phyloP scores from a whole-genome alignment of 2,329 filamentous ascomycete genomes.

The Helotiales sp. region DNA sequence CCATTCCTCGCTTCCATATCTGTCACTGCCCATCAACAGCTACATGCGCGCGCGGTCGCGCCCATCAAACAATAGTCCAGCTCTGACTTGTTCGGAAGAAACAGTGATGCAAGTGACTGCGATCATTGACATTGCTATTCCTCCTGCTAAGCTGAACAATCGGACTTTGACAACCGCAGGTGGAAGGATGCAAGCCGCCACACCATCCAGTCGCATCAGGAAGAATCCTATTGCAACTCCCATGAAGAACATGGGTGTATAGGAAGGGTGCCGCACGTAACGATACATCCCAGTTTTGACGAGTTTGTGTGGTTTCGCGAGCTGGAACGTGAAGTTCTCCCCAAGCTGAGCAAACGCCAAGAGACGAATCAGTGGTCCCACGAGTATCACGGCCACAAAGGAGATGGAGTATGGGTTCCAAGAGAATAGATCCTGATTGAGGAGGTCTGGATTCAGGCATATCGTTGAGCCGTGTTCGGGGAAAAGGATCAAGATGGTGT shows the following conservation, averaged over 20 bases:
- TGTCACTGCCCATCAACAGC: too few relatives aligned
- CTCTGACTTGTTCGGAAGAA: too few relatives aligned
- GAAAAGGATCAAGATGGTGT: conserved; percentile 25
- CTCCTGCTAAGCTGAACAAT: conserved; percentile 1
- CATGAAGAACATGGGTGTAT: conserved; percentile 55
- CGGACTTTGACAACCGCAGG: conserved; percentile 17
- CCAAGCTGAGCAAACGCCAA: conserved; percentile 53
- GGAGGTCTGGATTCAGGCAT: conserved; percentile 24
- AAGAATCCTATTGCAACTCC: conserved; percentile 41
- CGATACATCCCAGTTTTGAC: conserved; percentile 82
- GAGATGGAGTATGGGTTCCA: conserved; percentile 35
- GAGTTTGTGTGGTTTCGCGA: conserved; percentile 64
- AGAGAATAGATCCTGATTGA: conserved; percentile 31
- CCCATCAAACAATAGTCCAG: too few relatives aligned
- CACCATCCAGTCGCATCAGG: conserved; percentile 47
- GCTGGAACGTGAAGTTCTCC: conserved; percentile 57
- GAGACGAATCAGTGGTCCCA: conserved; percentile 41
- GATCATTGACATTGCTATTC: conserved; percentile 3
- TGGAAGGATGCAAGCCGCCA: conserved; percentile 47
- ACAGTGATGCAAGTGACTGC: conserved; percentile 15
- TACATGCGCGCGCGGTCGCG: too few relatives aligned
- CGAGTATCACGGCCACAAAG: conserved; percentile 33
- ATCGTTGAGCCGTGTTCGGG: conserved; percentile 14
- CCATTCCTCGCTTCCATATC: too few relatives aligned
- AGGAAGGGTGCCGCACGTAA: conserved; percentile 80